These are phyloP conservation scores for Mortierella sp. DNA, from an alignment of 371 early-diverging fungal species.

Conservation along the genomic window DNA sequence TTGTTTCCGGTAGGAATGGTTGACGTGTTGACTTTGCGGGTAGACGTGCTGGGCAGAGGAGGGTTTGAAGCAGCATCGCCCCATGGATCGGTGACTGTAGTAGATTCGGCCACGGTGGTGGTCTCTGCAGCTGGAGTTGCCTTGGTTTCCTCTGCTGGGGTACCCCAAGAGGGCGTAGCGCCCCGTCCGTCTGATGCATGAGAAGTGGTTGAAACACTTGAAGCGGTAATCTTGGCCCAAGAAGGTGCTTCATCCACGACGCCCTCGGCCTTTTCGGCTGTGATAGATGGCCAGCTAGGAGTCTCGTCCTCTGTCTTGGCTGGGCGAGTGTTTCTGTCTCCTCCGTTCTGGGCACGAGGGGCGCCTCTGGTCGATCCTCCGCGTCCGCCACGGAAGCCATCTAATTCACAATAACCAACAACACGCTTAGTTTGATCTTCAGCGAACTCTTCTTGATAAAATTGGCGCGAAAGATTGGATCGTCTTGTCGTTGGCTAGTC, in stretches of 20 bases:
- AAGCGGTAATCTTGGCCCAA: slow-evolving; percentile 47
- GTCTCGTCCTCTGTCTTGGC: slow-evolving; percentile 30
- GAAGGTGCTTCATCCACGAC: slow-evolving; percentile 26
- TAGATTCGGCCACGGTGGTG: slow-evolving; percentile 14
- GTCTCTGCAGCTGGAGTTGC: slow-evolving; percentile 9
- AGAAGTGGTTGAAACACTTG: slow-evolving; percentile 23
- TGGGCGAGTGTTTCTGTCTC: slow-evolving; percentile 34
- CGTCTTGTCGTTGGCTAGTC: not conserved
- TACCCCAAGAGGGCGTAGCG: slow-evolving; percentile 13
- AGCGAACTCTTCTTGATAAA: too few species aligned
- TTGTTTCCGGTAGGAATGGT: slow-evolving; percentile 60
- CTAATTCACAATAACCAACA: slow-evolving; percentile 7
- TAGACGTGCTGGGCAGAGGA: slow-evolving; percentile 23
- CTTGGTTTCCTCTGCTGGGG: slow-evolving; percentile 10
- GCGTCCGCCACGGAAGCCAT: slow-evolving; percentile 62
- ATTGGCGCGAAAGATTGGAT: too few species aligned
- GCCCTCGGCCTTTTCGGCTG: slow-evolving; percentile 23
- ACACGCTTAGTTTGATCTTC: not conserved
- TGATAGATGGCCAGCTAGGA: slow-evolving; percentile 9
- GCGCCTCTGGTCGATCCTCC: slow-evolving; percentile 62
- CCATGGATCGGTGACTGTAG: slow-evolving; percentile 49
- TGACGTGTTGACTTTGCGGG: slow-evolving; percentile 52
- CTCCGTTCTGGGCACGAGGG: slow-evolving; percentile 34
- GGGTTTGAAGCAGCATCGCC: slow-evolving; percentile 26
- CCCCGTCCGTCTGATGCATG: slow-evolving; percentile 3